Evolutionary conservation across 495 filamentous ascomycete genomes (phyloP).

Genomic region (Talaromyces thailandensis): DNA sequence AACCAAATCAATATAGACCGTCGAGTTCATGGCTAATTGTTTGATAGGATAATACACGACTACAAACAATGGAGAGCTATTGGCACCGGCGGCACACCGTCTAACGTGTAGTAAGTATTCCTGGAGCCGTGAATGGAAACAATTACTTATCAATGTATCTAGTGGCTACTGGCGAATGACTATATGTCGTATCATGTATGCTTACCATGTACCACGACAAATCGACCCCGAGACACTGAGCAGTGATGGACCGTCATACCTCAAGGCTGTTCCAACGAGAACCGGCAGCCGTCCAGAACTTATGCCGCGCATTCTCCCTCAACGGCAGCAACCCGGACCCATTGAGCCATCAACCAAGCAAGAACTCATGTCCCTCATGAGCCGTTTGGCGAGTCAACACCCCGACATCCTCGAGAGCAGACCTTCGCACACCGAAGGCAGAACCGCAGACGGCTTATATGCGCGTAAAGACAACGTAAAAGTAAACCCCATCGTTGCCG

Average conservation of each 20-base stretch:
- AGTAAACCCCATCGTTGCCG: background rate
- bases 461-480: background rate
- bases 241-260: background rate
- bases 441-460: slow-evolving; percentile 1
- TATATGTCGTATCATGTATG: background rate
- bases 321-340: background rate
- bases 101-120: slow-evolving; percentile 1
- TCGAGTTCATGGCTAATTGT: background rate
- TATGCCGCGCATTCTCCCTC: slow-evolving; percentile 5
- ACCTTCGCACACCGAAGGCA: background rate
- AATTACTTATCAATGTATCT: background rate
- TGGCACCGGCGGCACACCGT: slow-evolving; percentile 4
- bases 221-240: background rate
- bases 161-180: slow-evolving; percentile 6
- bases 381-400: background rate
- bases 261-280: slow-evolving; percentile 1
- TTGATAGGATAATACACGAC: slow-evolving; percentile 2
- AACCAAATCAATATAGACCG: too few relatives aligned
- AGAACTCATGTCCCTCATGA: background rate
- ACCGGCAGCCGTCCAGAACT: background rate
- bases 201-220: slow-evolving; percentile 5
- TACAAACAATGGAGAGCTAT: slow-evolving; percentile 5
- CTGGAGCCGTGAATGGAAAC: background rate
- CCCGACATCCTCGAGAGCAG: background rate
- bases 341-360: background rate